phyloP scores from a whole-genome alignment of 2,329 filamentous ascomycete genomes.

The Aspergillus chevalieri region DNA sequence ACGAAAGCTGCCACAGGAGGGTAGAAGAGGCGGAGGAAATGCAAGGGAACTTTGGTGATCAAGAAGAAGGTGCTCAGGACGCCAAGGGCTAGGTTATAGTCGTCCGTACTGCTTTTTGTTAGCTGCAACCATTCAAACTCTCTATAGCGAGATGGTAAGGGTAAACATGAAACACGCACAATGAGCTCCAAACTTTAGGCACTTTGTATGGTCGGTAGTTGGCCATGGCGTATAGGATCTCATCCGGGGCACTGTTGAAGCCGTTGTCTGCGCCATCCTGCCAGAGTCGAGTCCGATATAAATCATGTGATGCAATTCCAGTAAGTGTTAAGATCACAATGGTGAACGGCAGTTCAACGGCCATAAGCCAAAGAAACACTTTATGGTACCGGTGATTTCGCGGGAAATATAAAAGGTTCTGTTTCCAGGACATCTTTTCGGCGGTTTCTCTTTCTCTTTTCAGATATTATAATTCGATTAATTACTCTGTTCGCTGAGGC shows the following conservation, averaged over 20 bases:
- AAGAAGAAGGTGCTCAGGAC: slow-evolving; percentile 57
- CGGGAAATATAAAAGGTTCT: slow-evolving; percentile 40
- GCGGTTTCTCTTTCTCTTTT: neutral
- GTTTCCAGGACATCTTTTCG: neutral
- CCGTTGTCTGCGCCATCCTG: slow-evolving; percentile 55
- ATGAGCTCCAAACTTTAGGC: slow-evolving; percentile 55
- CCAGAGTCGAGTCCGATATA: slow-evolving; percentile 58
- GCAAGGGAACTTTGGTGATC: slow-evolving; percentile 53
- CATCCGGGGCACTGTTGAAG: slow-evolving; percentile 56
- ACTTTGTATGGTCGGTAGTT: slow-evolving; percentile 51
- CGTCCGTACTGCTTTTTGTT: slow-evolving; percentile 45
- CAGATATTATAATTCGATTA: neutral
- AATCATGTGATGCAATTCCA: slow-evolving; percentile 56
- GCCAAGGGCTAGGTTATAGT: slow-evolving; percentile 56
- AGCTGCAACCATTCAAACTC: too few species aligned
- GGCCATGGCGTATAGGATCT: slow-evolving; percentile 52
- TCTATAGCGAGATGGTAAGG: neutral
- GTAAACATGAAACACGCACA: slow-evolving; percentile 39
- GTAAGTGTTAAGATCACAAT: slow-evolving; percentile 54
- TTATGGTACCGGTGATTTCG: slow-evolving; percentile 50
- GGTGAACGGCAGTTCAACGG: slow-evolving; percentile 52
- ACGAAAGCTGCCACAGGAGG: slow-evolving; percentile 50
- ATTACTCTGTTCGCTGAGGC: slow-evolving; percentile 10
- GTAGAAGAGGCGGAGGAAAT: slow-evolving; percentile 51
- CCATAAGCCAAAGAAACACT: slow-evolving; percentile 48